These are phyloP conservation scores for Bidens hawaiensis DNA, from an alignment of 140 eudicot genomes.

Conservation along the genomic window DNA sequence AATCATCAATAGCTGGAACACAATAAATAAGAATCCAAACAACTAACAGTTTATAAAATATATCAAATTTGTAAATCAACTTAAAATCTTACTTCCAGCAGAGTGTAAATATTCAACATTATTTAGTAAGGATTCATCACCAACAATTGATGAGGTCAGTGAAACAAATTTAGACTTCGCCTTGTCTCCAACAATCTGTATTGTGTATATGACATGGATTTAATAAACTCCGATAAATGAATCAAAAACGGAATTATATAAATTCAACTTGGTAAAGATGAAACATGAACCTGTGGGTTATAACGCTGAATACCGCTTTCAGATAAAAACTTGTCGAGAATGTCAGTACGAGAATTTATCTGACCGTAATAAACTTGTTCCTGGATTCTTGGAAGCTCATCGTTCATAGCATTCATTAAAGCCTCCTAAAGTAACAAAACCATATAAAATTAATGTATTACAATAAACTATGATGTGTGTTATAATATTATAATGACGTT, in stretches of 20 bases:
- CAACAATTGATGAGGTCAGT: conserved; percentile 58
- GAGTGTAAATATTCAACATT: conserved; percentile 72
- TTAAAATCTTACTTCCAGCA: conserved; percentile 64
- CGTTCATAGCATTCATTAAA: conserved; percentile 79
- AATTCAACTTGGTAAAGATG: not conserved
- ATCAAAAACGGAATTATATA: not conserved
- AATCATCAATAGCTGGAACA: conserved; percentile 72
- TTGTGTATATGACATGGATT: not conserved
- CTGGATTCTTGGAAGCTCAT: conserved; percentile 92
- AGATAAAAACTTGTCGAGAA: conserved; percentile 76
- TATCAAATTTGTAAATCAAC: conserved; percentile 1
- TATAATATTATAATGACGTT: not conserved
- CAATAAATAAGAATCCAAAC: conserved; percentile 5
- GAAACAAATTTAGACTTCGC: conserved; percentile 73
- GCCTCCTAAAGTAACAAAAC: conserved; percentile 57
- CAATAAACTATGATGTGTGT: not conserved
- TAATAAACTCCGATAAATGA: conserved; percentile 7
- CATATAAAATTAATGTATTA: conserved; percentile 2
- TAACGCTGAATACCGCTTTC: conserved; percentile 89
- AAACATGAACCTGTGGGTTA: conserved; percentile 67
- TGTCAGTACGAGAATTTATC: conserved; percentile 75
- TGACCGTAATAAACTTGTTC: conserved; percentile 97
- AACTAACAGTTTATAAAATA: not conserved
- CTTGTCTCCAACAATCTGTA: conserved; percentile 76
- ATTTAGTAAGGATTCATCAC: conserved; percentile 58